These are phyloP conservation scores for Chenopodium album DNA, from an alignment of 148 eudicot species.

Conservation along the genomic window DNA sequence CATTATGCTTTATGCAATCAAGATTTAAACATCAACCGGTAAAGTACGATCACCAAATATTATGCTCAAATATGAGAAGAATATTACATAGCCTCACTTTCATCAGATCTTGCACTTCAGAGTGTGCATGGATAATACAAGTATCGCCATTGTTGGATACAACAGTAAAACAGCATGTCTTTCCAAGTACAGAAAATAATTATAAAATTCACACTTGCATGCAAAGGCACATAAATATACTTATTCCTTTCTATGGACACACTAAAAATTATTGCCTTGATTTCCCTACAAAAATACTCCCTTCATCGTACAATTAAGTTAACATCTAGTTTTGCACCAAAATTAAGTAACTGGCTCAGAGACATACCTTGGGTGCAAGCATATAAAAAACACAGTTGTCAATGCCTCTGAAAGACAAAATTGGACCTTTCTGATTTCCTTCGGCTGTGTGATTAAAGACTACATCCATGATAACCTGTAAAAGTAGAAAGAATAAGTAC, in stretches of 20 bases:
- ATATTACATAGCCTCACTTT: no score
- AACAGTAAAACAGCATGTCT: background rate
- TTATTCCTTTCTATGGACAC: background rate
- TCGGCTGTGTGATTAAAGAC: conserved; percentile 99
- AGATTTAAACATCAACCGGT: no score
- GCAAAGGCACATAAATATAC: background rate
- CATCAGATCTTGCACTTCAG: no score
- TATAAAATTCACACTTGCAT: background rate
- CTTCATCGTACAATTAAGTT: no score
- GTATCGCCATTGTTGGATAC: background rate
- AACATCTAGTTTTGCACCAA: no score
- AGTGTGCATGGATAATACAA: no score
- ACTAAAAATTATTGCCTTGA: background rate
- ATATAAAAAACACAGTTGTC: conserved; percentile 92
- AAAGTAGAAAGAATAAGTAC: conserved; percentile 24
- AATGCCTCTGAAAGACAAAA: conserved; percentile 85
- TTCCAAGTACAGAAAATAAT: background rate
- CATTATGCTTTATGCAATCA: no score
- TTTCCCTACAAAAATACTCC: background rate
- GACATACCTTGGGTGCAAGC: conserved; percentile 92
- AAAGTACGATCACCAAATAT: no score
- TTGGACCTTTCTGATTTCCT: conserved; percentile 96
- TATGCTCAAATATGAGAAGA: no score
- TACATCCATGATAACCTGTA: conserved; percentile 96
- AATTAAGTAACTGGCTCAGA: background rate